Conservation (phyloP, 1,139 yeast species). For the Suhomyces maxii region DNA sequence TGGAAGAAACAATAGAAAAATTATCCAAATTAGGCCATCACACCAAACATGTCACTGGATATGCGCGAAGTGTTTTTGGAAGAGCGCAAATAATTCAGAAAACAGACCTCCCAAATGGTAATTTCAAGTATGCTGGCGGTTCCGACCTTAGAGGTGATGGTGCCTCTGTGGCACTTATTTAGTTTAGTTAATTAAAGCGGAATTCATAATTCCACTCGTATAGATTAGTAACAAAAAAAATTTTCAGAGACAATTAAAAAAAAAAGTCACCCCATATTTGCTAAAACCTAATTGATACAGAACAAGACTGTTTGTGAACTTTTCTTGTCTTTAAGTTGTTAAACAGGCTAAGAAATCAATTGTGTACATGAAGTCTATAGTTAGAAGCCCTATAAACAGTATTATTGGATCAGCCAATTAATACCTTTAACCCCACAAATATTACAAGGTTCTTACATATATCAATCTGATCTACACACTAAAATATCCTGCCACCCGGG, state of each 20-base stretch:
- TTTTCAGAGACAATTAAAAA: too few relatives aligned
- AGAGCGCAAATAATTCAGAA: constrained; percentile 70
- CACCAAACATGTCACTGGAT: constrained; percentile 47
- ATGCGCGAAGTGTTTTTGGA: constrained; percentile 53
- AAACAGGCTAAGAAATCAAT: too few relatives aligned
- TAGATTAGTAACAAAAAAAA: too few relatives aligned
- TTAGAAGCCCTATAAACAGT: too few relatives aligned
- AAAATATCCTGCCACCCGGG: background rate
- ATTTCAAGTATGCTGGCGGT: constrained; percentile 64
- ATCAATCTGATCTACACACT: background rate
- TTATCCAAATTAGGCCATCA: constrained; percentile 60
- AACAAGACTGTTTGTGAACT: too few relatives aligned
- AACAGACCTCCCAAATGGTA: constrained; percentile 38
- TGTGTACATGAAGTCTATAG: too few relatives aligned
- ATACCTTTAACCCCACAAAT: too few relatives aligned
- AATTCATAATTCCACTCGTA: too few relatives aligned
- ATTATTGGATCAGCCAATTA: too few relatives aligned
- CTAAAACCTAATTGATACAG: background rate
- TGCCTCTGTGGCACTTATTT: constrained; percentile 58
- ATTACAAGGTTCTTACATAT: background rate
- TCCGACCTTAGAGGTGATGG: constrained; percentile 84
- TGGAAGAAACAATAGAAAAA: constrained; percentile 38
- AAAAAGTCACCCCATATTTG: background rate
- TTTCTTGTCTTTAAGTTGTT: too few relatives aligned
- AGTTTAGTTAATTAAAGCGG: background rate